A percentile compares a stretch with the other conserved stretches of the same genome.
Evolutionary conservation across 2,329 filamentous ascomycete species (phyloP).

Genomic region (Cryoendolithus antarcticus): DNA sequence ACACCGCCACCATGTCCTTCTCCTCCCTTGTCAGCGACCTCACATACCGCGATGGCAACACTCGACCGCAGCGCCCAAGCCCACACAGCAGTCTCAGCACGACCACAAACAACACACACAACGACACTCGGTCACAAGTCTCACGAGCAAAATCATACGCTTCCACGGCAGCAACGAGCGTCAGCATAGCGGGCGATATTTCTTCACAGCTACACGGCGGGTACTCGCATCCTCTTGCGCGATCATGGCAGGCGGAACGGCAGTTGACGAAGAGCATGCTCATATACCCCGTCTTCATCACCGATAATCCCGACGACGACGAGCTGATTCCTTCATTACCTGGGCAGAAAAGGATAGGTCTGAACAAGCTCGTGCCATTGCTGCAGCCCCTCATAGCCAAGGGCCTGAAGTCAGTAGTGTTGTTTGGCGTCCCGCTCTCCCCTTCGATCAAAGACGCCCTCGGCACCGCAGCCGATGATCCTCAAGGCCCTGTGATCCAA

Average conservation of each 20-base stretch:
- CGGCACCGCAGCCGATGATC: conserved; percentile 85
- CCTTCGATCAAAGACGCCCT: conserved; percentile 77
- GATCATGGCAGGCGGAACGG: conserved; percentile 41
- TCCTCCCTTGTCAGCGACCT: conserved; percentile 41
- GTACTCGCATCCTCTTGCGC: conserved; percentile 38
- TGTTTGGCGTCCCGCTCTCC: conserved; percentile 84
- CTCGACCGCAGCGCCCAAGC: conserved; percentile 6
- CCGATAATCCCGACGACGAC: conserved; percentile 87
- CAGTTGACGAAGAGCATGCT: conserved; percentile 68
- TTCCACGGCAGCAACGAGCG: conserved; percentile 40
- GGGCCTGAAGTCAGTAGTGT: conserved; percentile 81
- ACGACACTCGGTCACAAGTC: conserved; percentile 33
- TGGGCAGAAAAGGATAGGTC: conserved; percentile 73
- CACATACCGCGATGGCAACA: conserved; percentile 34
- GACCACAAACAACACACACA: conserved; percentile 27
- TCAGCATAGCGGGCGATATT: conserved; percentile 40
- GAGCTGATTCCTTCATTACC: conserved; percentile 81
- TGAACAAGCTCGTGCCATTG: conserved; percentile 77
- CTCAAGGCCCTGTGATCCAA: conserved; percentile 79
- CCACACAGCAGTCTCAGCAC: too few species aligned
- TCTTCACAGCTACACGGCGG: conserved; percentile 40
- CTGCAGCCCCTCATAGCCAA: conserved; percentile 78
- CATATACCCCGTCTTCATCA: conserved; percentile 94
- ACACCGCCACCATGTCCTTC: conserved; percentile 33
- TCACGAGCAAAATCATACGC: conserved; percentile 38